Evolutionary conservation across 768 basidiomycete species (phyloP).

Genomic region (Lentinula edodes): DNA sequence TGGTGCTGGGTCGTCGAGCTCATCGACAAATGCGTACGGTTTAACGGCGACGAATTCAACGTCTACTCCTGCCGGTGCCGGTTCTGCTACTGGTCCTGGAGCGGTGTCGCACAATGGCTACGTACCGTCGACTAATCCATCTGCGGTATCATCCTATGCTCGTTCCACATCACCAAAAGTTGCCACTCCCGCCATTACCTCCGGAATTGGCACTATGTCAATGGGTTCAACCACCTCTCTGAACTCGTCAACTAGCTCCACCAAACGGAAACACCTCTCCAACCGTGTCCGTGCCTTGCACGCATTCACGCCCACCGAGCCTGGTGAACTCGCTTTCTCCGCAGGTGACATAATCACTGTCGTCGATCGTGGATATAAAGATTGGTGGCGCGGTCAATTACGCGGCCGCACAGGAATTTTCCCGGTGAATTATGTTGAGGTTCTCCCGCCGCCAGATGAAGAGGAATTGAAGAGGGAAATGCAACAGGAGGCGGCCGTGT

Average conservation of each 20-base stretch:
- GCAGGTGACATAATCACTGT: conserved; percentile 94
- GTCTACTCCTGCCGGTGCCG: neutral
- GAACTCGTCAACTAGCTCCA: conserved; percentile 43
- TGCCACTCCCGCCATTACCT: conserved; percentile 11
- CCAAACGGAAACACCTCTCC: conserved; percentile 32
- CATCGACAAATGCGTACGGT: neutral
- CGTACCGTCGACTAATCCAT: neutral
- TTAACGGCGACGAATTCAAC: neutral
- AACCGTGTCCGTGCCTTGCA: conserved; percentile 88
- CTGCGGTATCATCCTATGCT: neutral
- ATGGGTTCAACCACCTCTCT: conserved; percentile 52
- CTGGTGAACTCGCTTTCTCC: conserved; percentile 87
- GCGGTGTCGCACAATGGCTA: neutral
- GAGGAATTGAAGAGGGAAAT: conserved; percentile 75
- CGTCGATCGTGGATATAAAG: conserved; percentile 87
- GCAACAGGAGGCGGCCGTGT: conserved; percentile 84
- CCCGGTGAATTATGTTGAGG: conserved; percentile 93
- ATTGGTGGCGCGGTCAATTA: conserved; percentile 96
- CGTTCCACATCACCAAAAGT: conserved; percentile 3
- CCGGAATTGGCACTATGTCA: neutral
- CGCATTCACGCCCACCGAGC: conserved; percentile 80
- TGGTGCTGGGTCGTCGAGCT: conserved; percentile 23
- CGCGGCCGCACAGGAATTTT: conserved; percentile 92
- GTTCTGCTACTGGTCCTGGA: neutral
- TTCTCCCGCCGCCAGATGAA: conserved; percentile 78